phyloP scores from a whole-genome alignment of 768 basidiomycete species.

The Kwoniella heveanensis region DNA sequence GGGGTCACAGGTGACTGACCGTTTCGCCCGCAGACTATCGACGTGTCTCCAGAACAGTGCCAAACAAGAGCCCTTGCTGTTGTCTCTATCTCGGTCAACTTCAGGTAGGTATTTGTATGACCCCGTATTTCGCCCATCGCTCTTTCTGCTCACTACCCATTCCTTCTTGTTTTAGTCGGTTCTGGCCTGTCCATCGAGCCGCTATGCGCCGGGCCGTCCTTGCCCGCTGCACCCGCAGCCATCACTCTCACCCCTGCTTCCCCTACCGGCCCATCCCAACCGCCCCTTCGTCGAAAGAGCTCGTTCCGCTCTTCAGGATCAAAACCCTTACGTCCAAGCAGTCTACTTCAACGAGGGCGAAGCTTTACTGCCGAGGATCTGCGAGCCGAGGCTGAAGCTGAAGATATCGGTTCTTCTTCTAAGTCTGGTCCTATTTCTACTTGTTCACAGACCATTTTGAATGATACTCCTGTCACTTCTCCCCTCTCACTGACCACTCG shows the following conservation, averaged over 20 bases:
- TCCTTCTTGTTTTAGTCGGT: not conserved
- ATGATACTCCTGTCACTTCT: slow-evolving; percentile 14
- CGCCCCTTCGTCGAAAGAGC: slow-evolving; percentile 18
- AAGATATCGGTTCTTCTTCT: no score
- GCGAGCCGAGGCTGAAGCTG: slow-evolving; percentile 29
- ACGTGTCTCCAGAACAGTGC: slow-evolving; percentile 47
- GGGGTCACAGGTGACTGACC: no score
- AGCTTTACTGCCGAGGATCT: slow-evolving; percentile 52
- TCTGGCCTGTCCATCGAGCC: slow-evolving; percentile 14
- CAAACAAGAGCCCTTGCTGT: slow-evolving; percentile 28
- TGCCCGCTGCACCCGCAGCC: slow-evolving; percentile 14
- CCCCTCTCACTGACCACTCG: slow-evolving; percentile 4
- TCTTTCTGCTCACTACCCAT: no score
- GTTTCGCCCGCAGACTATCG: slow-evolving; percentile 28
- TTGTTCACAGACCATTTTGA: no score
- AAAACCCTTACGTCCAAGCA: slow-evolving; percentile 26
- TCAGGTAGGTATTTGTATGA: slow-evolving; percentile 35
- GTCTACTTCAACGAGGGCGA: slow-evolving; percentile 45
- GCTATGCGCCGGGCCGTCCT: not conserved
- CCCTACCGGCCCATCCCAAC: slow-evolving; percentile 4
- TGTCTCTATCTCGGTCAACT: slow-evolving; percentile 21
- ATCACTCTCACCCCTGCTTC: slow-evolving; percentile 41
- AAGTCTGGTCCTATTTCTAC: no score
- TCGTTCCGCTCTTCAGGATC: slow-evolving; percentile 24
- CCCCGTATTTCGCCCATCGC: no score